Evolutionary conservation across 2,329 filamentous ascomycete genomes (phyloP).

Genomic region (Colletotrichum theobromicola): DNA sequence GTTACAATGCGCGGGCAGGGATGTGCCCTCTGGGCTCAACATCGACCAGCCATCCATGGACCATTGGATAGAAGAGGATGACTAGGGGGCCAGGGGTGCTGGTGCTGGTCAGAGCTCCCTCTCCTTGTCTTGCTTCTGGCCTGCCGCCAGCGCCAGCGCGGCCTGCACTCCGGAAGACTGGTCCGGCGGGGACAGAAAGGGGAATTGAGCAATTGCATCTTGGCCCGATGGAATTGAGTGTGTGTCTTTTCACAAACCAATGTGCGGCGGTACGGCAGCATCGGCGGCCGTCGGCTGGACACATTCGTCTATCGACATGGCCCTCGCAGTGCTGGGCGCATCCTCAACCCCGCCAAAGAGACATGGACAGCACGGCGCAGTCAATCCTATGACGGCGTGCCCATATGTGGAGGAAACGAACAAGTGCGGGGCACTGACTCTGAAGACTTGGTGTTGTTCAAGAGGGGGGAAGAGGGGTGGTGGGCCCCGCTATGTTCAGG

Average conservation of each 20-base stretch:
- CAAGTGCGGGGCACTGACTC: constrained; percentile 13
- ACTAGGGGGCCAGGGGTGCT: background rate
- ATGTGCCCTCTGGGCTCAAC: background rate
- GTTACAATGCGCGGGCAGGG: constrained; percentile 13
- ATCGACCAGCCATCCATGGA: background rate
- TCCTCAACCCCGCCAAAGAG: constrained; percentile 20
- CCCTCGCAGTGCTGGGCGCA: background rate
- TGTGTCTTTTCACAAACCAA: background rate
- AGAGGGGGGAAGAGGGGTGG: constrained; percentile 1
- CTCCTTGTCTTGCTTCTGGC: background rate
- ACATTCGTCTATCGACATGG: background rate
- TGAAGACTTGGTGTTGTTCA: constrained; percentile 8
- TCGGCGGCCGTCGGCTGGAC: background rate
- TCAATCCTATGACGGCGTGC: constrained; percentile 19
- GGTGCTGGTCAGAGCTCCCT: constrained; percentile 14
- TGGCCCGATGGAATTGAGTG: background rate
- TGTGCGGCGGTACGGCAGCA: background rate
- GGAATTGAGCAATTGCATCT: background rate
- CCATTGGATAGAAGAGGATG: background rate
- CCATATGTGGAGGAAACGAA: constrained; percentile 16
- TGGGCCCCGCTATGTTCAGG: constrained; percentile 6
- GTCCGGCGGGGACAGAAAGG: background rate
- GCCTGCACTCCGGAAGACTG: background rate
- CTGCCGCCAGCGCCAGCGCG: background rate
- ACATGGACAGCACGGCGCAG: background rate